Evolutionary conservation across 2,329 filamentous ascomycete species (phyloP).

Genomic region (Zymoseptoria tritici): DNA sequence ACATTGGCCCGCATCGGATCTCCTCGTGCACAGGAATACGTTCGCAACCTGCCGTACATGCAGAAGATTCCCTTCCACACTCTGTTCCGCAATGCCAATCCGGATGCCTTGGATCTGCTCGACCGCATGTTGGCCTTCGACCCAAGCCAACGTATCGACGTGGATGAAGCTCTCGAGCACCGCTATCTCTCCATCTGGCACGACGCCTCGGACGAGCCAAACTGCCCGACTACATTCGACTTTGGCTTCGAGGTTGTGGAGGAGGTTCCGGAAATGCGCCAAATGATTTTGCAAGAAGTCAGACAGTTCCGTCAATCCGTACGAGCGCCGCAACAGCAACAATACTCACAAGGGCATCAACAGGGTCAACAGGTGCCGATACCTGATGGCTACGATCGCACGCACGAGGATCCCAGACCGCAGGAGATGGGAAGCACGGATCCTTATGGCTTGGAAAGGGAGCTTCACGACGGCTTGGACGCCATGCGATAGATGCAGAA

Average conservation of each 20-base stretch:
- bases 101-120: slow-evolving; percentile 87
- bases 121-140: slow-evolving; percentile 98
- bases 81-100: slow-evolving; percentile 91
- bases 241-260: slow-evolving; percentile 98
- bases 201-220: slow-evolving; percentile 90
- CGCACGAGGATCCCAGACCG: slow-evolving; percentile 55
- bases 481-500: slow-evolving; percentile 14
- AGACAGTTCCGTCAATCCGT: slow-evolving; percentile 62
- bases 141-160: slow-evolving; percentile 83
- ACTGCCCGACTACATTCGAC: slow-evolving; percentile 90
- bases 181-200: slow-evolving; percentile 97
- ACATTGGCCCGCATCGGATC: slow-evolving; percentile 91
- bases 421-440: slow-evolving; percentile 46
- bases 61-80: slow-evolving; percentile 75
- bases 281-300: slow-evolving; percentile 96
- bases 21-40: slow-evolving; percentile 93
- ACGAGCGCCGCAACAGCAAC: slow-evolving; percentile 38
- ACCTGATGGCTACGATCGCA: slow-evolving; percentile 52
- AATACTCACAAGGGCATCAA: slow-evolving; percentile 37
- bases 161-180: slow-evolving; percentile 93
- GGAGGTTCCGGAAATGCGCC: slow-evolving; percentile 88
- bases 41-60: slow-evolving; percentile 61
- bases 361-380: slow-evolving; percentile 49
- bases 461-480: slow-evolving; percentile 52
- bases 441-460: slow-evolving; percentile 71